A percentile compares a stretch with the other conserved stretches of the same genome.
Evolutionary conservation across 2,329 filamentous ascomycete species (phyloP).

Genomic region (Cercospora berteroae): DNA sequence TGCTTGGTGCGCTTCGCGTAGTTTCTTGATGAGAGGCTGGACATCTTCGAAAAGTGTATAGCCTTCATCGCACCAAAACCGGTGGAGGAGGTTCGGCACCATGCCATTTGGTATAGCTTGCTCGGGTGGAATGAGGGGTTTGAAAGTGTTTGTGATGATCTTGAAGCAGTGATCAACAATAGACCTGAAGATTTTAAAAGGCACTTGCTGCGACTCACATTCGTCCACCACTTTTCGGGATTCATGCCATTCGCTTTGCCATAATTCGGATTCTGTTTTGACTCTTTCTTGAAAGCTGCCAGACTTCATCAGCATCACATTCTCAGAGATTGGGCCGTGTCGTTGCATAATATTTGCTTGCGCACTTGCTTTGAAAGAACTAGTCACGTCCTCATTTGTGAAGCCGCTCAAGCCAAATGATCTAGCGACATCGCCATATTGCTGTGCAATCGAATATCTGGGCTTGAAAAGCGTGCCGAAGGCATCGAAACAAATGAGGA

Average conservation of each 20-base stretch:
- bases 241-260: slow-evolving; percentile 54
- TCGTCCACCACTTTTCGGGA: slow-evolving; percentile 59
- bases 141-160: slow-evolving; percentile 58
- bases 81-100: slow-evolving; percentile 49
- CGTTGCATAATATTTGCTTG: not conserved
- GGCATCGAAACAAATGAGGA: slow-evolving; percentile 62
- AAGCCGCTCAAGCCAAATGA: slow-evolving; percentile 50
- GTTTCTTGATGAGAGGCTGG: slow-evolving; percentile 44
- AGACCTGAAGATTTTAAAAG: too few relatives aligned
- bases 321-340: not conserved
- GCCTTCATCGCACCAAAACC: slow-evolving; percentile 55
- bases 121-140: slow-evolving; percentile 38
- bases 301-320: too few relatives aligned
- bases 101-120: slow-evolving; percentile 47
- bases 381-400: slow-evolving; percentile 43
- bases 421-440: slow-evolving; percentile 56
- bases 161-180: too few relatives aligned
- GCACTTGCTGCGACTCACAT: too few relatives aligned
- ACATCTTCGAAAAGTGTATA: slow-evolving; percentile 53
- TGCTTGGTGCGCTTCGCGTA: slow-evolving; percentile 36
- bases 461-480: slow-evolving; percentile 64
- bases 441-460: slow-evolving; percentile 49
- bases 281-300: slow-evolving; percentile 50
- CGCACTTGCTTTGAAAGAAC: slow-evolving; percentile 43
- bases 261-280: slow-evolving; percentile 57